Conservation (phyloP, 805 yeast genomes). For the Ogataea nonfermentans region DNA sequence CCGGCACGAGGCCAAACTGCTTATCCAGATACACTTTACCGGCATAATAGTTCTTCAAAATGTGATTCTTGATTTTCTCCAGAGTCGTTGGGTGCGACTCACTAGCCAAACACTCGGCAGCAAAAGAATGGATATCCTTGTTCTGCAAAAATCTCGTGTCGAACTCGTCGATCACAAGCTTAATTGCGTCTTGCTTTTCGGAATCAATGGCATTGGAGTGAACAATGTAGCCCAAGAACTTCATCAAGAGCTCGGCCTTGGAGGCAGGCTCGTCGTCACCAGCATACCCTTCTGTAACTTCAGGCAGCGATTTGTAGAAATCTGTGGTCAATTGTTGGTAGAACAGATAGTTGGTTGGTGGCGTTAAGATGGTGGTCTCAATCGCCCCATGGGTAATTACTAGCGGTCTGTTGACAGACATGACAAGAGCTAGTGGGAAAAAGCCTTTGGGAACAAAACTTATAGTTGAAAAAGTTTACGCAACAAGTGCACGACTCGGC, state of each 20-base stretch:
- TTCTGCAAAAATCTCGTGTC: constrained; percentile 75
- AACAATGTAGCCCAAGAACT: constrained; percentile 73
- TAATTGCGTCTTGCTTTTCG: constrained; percentile 55
- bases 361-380: constrained; percentile 86
- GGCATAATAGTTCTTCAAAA: constrained; percentile 74
- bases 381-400: constrained; percentile 80
- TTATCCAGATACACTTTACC: constrained; percentile 34
- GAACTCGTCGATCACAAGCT: constrained; percentile 74
- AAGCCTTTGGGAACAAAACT: constrained; percentile 2
- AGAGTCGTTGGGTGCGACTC: constrained; percentile 63
- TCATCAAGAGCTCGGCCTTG: constrained; percentile 79
- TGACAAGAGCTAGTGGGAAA: constrained; percentile 9
- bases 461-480: constrained; percentile 7
- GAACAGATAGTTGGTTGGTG: constrained; percentile 72
- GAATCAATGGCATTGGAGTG: constrained; percentile 25
- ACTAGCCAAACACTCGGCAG: constrained; percentile 62
- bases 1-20: constrained; percentile 22
- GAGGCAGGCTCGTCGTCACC: constrained; percentile 86
- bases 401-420: constrained; percentile 62
- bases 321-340: constrained; percentile 87
- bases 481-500: constrained; percentile 5
- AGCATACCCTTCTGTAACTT: constrained; percentile 78
- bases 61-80: constrained; percentile 61
- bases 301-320: constrained; percentile 74
- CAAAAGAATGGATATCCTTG: constrained; percentile 84